Evolutionary conservation across 768 basidiomycete species (phyloP), one percentile per base, ranked within the genome.

Genomic region (Hygrophorus russula): DNA sequence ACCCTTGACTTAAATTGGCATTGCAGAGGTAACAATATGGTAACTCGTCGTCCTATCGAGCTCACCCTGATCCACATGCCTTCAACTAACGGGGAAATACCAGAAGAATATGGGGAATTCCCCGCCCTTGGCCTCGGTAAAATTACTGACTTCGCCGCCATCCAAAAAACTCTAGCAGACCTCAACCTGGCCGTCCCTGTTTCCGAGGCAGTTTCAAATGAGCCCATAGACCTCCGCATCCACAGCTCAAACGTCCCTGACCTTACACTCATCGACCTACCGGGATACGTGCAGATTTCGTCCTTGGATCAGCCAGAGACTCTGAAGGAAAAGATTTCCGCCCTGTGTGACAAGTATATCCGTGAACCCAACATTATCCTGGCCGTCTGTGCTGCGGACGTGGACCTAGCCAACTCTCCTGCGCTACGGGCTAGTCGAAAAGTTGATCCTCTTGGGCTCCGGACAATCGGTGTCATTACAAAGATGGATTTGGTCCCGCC

Each of bases 301-400:
- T 91, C 88, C 36, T 66, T 97, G 65, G 94, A 99, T 66, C 96
- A 99, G 58, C 96, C 96, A 0, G 93, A 97, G 50, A 70, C 73
- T 14, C 74, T 99, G 48, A 96, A 90, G 59, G 90, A 94, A 56
- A 94, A 97, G 62, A 94, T 99, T 48, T 69, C 85, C 0, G 54
- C 58, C 7, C 68, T 99, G 0, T 98, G 96, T 62, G 96, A 97
- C 45, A 88, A 82, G 58, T 99, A 99, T 60, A 99, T 99, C 54
- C 80, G 88, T n/a, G 91, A 97, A 58, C 94, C 96, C n/a, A 99
- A 99, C 61, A 91, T 99, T 61, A 85, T 98, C 53, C 76, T 99
- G n/a, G 94, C 96, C 4, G 89, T 99, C 13, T 99, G 96, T 58
- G 88, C 96, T 6, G 96, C 96, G 6, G 93, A 99, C 59, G 96